Conservation (phyloP, 2,329 filamentous ascomycete species). For the Grosmannia huntii region DNA sequence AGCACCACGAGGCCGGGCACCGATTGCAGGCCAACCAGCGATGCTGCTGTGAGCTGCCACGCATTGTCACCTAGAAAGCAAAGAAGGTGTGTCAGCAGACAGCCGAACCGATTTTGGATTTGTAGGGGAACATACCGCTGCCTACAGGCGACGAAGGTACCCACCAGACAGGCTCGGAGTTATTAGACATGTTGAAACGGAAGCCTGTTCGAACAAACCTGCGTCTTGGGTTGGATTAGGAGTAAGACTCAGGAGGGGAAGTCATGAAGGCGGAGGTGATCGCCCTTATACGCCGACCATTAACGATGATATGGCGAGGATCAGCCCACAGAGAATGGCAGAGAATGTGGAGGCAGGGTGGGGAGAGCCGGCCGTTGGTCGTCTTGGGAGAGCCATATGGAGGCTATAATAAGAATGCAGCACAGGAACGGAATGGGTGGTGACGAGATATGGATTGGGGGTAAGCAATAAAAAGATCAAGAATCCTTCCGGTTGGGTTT, state of each 20-base stretch:
- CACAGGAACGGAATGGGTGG: not conserved
- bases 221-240: too few species aligned
- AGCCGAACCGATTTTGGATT: not conserved
- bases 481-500: not conserved
- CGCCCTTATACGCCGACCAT: not conserved
- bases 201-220: not conserved
- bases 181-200: not conserved
- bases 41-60: conserved; percentile 38
- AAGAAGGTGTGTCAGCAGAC: not conserved
- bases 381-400: not conserved
- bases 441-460: not conserved
- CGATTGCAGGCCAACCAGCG: conserved; percentile 34
- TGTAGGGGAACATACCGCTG: not conserved
- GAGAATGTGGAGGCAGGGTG: not conserved
- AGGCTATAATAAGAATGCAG: not conserved
- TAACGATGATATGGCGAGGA: too few species aligned
- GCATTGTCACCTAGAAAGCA: conserved; percentile 30
- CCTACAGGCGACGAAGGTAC: not conserved
- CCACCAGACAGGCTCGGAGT: not conserved
- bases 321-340: too few species aligned
- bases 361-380: not conserved
- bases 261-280: not conserved
- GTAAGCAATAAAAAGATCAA: not conserved
- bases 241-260: not conserved
- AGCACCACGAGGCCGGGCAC: conserved; percentile 35